Conservation (phyloP, 2,329 filamentous ascomycete genomes). For the Teratosphaeriaceae sp. region DNA sequence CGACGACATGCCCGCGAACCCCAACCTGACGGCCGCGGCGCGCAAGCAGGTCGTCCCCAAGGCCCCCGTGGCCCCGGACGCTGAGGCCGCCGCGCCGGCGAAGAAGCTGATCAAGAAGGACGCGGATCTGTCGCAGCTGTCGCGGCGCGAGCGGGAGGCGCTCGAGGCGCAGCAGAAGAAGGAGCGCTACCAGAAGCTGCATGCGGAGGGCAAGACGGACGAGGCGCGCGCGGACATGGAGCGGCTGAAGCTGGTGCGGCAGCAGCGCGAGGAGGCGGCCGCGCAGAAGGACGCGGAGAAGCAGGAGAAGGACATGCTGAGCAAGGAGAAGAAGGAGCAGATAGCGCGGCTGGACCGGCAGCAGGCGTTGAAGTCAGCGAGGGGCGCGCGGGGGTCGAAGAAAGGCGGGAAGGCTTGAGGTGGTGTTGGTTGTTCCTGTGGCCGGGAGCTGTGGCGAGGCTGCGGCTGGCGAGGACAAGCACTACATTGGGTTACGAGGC, state of each 20-base stretch:
- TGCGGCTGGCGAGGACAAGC: too few relatives aligned
- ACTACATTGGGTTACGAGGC: conserved; percentile 3
- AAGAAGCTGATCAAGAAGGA: conserved; percentile 53
- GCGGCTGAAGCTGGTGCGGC: conserved; percentile 70
- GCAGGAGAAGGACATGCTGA: conserved; percentile 45
- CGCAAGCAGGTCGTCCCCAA: conserved; percentile 56
- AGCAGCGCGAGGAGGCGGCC: conserved; percentile 79
- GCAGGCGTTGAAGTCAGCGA: conserved; percentile 33
- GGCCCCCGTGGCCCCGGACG: too few relatives aligned
- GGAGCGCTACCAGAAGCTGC: conserved; percentile 84
- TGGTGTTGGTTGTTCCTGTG: neutral
- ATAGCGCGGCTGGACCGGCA: conserved; percentile 42
- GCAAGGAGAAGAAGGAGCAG: conserved; percentile 50
- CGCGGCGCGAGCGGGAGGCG: conserved; percentile 66
- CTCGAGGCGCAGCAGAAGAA: conserved; percentile 81
- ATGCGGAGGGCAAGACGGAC: conserved; percentile 93
- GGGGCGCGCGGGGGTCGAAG: conserved; percentile 39
- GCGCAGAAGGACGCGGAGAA: conserved; percentile 68
- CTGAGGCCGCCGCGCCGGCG: conserved; percentile 40
- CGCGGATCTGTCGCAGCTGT: conserved; percentile 50
- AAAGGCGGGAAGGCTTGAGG: conserved; percentile 36
- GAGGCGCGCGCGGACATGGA: conserved; percentile 87
- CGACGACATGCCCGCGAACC: conserved; percentile 72
- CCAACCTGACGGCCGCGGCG: conserved; percentile 69
- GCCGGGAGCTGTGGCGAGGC: too few relatives aligned